Percentiles rank a stretch among this genome's conserved stretches.
Conservation (phyloP, 768 basidiomycete genomes). For the Favolaschia claudopus region DNA sequence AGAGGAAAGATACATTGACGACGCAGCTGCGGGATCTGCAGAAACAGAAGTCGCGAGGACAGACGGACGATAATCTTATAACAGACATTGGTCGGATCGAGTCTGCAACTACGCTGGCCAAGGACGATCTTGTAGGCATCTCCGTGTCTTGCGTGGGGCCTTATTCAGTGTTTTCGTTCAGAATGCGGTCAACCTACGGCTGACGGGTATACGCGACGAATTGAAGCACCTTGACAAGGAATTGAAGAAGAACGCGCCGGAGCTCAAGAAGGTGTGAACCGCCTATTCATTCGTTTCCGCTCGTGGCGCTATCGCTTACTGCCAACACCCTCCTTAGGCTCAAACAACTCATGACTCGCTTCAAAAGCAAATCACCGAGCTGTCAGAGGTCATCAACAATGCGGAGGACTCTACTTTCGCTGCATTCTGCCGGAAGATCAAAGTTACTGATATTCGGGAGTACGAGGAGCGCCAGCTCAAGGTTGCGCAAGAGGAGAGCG, state of each 20-base stretch:
- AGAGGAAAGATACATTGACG: constrained; percentile 74
- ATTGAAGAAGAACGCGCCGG: constrained; percentile 69
- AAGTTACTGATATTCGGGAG: constrained; percentile 84
- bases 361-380: constrained; percentile 58
- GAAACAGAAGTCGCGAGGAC: constrained; percentile 83
- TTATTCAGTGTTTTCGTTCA: constrained; percentile 35
- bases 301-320: not conserved
- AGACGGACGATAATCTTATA: constrained; percentile 82
- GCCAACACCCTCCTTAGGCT: constrained; percentile 52
- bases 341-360: constrained; percentile 60
- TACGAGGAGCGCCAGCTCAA: constrained; percentile 94
- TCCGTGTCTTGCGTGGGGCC: not conserved
- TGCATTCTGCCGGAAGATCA: constrained; percentile 81
- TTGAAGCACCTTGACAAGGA: constrained; percentile 81
- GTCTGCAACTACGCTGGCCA: constrained; percentile 73
- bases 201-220: constrained; percentile 84
- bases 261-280: constrained; percentile 68
- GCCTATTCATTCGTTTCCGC: not conserved
- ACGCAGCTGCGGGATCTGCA: constrained; percentile 83
- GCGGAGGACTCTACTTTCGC: constrained; percentile 86
- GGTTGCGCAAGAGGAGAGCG: constrained; percentile 87
- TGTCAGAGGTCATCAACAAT: constrained; percentile 66
- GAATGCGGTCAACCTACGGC: constrained; percentile 78
- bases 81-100: constrained; percentile 83
- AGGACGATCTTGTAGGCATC: constrained; percentile 80